Conservation (phyloP, 176 grass and related monocot species). For the Avena atlantica region DNA sequence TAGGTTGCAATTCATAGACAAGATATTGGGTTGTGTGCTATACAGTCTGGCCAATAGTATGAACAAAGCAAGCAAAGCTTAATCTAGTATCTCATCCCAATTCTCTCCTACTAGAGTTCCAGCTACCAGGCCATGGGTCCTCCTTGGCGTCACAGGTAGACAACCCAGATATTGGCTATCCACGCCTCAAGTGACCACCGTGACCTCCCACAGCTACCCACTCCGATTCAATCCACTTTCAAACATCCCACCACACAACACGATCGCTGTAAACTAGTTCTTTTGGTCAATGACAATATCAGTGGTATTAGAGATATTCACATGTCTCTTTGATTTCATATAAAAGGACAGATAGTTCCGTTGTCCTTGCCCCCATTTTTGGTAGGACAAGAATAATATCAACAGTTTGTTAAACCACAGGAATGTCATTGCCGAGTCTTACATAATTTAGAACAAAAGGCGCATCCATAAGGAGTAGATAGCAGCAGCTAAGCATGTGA, state of each 20-base stretch:
- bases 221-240: background rate
- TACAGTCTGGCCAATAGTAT: slow-evolving; percentile 9
- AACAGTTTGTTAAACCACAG: slow-evolving; percentile 21
- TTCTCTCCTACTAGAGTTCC: background rate
- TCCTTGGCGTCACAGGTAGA: background rate
- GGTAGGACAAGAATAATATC: background rate
- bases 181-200: background rate
- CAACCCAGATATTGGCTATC: background rate
- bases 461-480: slow-evolving; percentile 8
- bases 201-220: slow-evolving; percentile 6
- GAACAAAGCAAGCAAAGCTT: slow-evolving; percentile 5
- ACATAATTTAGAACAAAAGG: slow-evolving; percentile 1
- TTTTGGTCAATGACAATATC: slow-evolving; percentile 3
- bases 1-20: background rate
- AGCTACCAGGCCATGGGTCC: background rate
- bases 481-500: background rate
- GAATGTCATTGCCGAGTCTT: background rate
- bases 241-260: slow-evolving; percentile 1
- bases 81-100: slow-evolving; percentile 18
- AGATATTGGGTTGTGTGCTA: slow-evolving; percentile 26
- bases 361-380: background rate
- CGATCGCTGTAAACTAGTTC: background rate
- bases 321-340: slow-evolving; percentile 19
- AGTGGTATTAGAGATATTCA: slow-evolving; percentile 6
- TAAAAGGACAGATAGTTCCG: background rate